Conservation (phyloP, 257 asterid species). For the Lithospermum erythrorhizon region DNA sequence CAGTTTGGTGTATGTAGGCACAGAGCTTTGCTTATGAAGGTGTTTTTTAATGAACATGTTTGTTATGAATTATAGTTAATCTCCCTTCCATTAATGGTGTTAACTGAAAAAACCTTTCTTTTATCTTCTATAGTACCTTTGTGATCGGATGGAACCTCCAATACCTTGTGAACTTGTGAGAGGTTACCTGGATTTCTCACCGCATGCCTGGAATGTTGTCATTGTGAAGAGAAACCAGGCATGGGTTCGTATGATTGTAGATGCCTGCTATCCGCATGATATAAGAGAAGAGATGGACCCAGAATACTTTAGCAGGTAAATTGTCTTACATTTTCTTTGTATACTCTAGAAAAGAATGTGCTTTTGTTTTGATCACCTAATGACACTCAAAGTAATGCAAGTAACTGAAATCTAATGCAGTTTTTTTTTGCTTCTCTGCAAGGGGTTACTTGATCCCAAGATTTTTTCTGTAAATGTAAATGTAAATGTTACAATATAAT, state of each 20-base stretch:
- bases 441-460: background rate
- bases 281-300: slow-evolving; percentile 83
- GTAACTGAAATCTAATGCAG: background rate
- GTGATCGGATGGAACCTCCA: slow-evolving; percentile 83
- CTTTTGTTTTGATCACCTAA: background rate
- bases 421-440: no score
- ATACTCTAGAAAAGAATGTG: background rate
- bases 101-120: slow-evolving; percentile 17
- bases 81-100: slow-evolving; percentile 5
- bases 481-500: no score
- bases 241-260: slow-evolving; percentile 74
- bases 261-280: slow-evolving; percentile 90
- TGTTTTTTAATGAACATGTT: slow-evolving; percentile 16
- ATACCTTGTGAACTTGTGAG: slow-evolving; percentile 93
- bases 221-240: slow-evolving; percentile 50
- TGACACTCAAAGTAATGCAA: background rate
- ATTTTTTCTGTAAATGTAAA: no score
- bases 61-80: background rate
- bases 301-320: slow-evolving; percentile 73
- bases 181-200: slow-evolving; percentile 86
- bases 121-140: slow-evolving; percentile 50
- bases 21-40: slow-evolving; percentile 95
- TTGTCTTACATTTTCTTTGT: slow-evolving; percentile 1
- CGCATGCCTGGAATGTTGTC: slow-evolving; percentile 98
- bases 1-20: slow-evolving; percentile 95